Base-by-base conservation (phyloP, 2,329 filamentous ascomycete genomes). In the Verticillium isaacii region DNA sequence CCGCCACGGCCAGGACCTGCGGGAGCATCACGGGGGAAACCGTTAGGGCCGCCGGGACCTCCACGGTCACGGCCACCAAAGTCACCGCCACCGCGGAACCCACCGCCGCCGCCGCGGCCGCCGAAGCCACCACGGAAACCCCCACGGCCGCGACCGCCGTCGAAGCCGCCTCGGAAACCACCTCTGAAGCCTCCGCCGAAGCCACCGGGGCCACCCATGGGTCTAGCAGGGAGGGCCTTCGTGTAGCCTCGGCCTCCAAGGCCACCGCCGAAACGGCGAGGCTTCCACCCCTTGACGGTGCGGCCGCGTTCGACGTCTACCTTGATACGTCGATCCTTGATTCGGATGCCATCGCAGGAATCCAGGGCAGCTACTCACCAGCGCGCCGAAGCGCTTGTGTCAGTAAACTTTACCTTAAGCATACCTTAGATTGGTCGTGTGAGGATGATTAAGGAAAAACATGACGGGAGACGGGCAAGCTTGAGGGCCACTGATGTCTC, bases 301-400 rank as follows among this genome's bases (percentile, higher is more conserved):
- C 95, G 90, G 68, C 95, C 95, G 72, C 95, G 89, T 78, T 99
- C 95, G 64, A 98, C 94, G 73, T 99, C 95, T 71, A 98, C 93
- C 73, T 97, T 87, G 71, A 98, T 91, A 70, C 90, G 88, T 72
- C 94, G 88, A 73, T 96, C 93, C 74, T 93, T 96, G 79, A 99
- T 97, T 68, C 89, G 89, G 72, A 97, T 90, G 67, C 92, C 92
- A 83, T 98, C 93, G 74, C 85, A 88, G 68, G 82, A 78, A 71
- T 89, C 96, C 82, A 97, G 88, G 77, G 95, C 95, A 83, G 93
- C 95, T 97, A 85, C 78, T 83, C 76, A 76, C 74, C 76, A 77
- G 77, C 80, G 81, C 82, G 80, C 82, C 81, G 79, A 79, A 70
- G 84, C 84, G 82, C 84, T 71, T 73, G 80, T 87, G 88, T 91